These are phyloP conservation scores for Leccinum solheimii DNA, from an alignment of 1,284 basidiomycete species.

Conservation along the genomic window DNA sequence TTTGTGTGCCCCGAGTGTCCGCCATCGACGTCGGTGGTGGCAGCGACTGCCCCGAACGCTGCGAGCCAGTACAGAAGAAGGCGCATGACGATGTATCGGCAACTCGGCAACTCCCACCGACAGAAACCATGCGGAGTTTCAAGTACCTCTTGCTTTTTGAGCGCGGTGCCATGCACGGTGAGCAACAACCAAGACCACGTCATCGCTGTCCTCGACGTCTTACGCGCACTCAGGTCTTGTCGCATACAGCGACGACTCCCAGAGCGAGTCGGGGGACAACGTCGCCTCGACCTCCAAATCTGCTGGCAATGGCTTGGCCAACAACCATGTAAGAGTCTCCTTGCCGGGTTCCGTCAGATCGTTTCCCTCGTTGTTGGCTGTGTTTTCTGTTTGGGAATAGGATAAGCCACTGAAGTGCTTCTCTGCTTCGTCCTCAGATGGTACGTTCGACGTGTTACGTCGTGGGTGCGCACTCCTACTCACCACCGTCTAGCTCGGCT, in stretches of 20 bases:
- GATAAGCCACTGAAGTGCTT: conserved; percentile 51
- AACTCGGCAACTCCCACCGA: conserved; percentile 22
- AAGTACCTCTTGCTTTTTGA: conserved; percentile 15
- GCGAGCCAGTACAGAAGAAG: conserved; percentile 24
- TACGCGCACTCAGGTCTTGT: conserved; percentile 49
- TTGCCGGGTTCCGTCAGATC: conserved; percentile 38
- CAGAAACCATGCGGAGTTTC: conserved; percentile 23
- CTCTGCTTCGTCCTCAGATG: conserved; percentile 45
- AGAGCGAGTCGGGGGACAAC: conserved; percentile 56
- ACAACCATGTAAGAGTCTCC: conserved; percentile 63
- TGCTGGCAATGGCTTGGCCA: conserved; percentile 9
- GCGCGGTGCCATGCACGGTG: conserved; percentile 43
- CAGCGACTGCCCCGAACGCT: conserved; percentile 34
- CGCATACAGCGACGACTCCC: conserved; percentile 64
- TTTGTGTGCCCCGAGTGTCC: conserved; percentile 76
- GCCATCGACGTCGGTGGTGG: conserved; percentile 31
- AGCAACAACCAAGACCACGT: conserved; percentile 15
- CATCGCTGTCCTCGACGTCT: conserved; percentile 3
- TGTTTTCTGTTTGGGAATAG: conserved; percentile 63
- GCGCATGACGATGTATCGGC: conserved; percentile 37
- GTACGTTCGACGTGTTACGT: conserved; percentile 36
- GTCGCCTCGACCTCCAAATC: conserved; percentile 31
- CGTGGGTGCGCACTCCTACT: background rate
- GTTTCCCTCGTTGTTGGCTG: conserved; percentile 72
- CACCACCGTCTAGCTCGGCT: conserved; percentile 38